Percentiles rank a stretch among this genome's conserved stretches.
phyloP scores from a whole-genome alignment of 306 rosid species.

The Pterocarpus macrocarpus region DNA sequence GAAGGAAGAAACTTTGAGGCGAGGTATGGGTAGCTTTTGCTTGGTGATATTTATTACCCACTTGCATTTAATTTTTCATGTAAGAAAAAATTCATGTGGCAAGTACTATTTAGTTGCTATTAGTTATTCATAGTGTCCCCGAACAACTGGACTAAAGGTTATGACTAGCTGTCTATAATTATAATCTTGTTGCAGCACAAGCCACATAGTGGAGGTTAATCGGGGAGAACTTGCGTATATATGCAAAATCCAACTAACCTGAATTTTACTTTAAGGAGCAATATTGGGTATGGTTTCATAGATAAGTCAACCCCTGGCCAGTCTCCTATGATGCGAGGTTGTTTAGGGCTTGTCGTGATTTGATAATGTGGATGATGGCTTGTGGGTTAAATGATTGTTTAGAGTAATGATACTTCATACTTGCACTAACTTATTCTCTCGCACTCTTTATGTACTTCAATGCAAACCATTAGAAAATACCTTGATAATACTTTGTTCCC shows the following conservation, averaged over 20 bases:
- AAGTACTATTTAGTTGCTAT: not conserved
- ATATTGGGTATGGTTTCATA: not conserved
- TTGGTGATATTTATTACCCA: not conserved
- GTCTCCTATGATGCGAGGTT: not conserved
- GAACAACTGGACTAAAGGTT: not conserved
- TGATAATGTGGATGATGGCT: not conserved
- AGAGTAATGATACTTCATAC: too few relatives aligned
- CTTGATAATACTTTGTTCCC: not conserved
- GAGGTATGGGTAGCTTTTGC: constrained; percentile 56
- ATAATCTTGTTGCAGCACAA: not conserved
- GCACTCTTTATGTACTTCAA: too few relatives aligned
- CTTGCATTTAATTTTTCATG: constrained; percentile 1
- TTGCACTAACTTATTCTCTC: too few relatives aligned
- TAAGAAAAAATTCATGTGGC: not conserved
- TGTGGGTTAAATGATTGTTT: not conserved
- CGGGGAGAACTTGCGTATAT: not conserved
- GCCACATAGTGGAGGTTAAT: not conserved
- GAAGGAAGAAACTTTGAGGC: constrained; percentile 78
- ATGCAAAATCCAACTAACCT: not conserved
- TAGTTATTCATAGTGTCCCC: not conserved
- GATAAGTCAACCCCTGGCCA: not conserved
- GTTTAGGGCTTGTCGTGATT: not conserved
- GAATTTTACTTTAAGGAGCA: not conserved
- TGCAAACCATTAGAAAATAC: too few relatives aligned
- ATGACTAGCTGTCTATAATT: not conserved